Percentiles rank a stretch among this genome's conserved stretches.
Conservation (phyloP, 2,329 filamentous ascomycete genomes). For the Aureobasidium sp. region DNA sequence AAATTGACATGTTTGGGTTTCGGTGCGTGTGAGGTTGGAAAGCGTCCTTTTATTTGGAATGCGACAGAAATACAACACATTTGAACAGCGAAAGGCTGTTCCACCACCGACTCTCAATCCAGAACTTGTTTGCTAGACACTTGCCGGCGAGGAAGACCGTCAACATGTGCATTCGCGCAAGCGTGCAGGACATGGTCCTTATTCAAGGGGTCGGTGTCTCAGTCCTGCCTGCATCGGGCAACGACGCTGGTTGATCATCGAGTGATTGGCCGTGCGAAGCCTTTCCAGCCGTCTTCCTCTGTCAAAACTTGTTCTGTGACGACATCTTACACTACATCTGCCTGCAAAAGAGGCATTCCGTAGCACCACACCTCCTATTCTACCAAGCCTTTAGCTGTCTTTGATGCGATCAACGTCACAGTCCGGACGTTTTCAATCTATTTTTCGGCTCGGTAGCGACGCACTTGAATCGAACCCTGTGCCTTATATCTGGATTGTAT, state of each 20-base stretch:
- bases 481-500: conserved; percentile 1
- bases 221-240: not conserved
- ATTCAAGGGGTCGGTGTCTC: not conserved
- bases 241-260: not conserved
- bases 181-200: not conserved
- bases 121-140: not conserved
- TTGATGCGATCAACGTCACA: not conserved
- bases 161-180: not conserved
- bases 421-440: not conserved
- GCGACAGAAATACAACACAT: not conserved
- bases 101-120: not conserved
- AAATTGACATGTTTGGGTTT: not conserved
- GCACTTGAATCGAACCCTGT: not conserved
- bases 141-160: not conserved
- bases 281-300: not conserved
- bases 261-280: conserved; percentile 8
- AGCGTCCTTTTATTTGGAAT: not conserved
- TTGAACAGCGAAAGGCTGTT: not conserved
- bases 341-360: not conserved
- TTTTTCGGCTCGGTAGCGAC: not conserved
- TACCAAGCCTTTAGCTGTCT: not conserved
- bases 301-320: conserved; percentile 9
- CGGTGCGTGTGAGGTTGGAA: not conserved
- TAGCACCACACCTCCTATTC: not conserved
- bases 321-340: not conserved